phyloP scores from a whole-genome alignment of 2,329 filamentous ascomycete genomes.

The Arthrinium puccinioides region DNA sequence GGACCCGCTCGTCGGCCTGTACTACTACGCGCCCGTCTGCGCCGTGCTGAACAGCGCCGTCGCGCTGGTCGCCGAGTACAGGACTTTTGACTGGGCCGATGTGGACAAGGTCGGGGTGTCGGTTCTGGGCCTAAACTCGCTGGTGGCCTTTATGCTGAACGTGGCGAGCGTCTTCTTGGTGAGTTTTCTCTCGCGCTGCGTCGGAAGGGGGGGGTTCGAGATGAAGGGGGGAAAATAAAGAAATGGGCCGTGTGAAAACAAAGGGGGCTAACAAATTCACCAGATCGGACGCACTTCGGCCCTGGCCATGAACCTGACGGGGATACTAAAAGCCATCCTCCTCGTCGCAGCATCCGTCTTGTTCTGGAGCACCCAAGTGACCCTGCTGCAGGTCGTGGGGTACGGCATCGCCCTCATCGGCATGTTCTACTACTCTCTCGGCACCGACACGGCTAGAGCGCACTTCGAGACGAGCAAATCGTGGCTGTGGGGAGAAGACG shows the following conservation, averaged over 20 bases:
- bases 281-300: conserved; percentile 62
- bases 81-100: conserved; percentile 56
- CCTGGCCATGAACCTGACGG: conserved; percentile 62
- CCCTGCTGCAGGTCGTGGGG: conserved; percentile 56
- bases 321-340: conserved; percentile 65
- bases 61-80: conserved; percentile 60
- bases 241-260: background rate
- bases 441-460: conserved; percentile 1
- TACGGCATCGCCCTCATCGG: conserved; percentile 48
- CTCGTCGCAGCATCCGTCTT: conserved; percentile 59
- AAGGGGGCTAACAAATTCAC: background rate
- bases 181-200: conserved; percentile 23
- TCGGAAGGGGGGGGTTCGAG: background rate
- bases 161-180: conserved; percentile 78
- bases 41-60: conserved; percentile 71
- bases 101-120: conserved; percentile 56
- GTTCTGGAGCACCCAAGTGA: conserved; percentile 57
- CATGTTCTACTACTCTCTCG: conserved; percentile 22
- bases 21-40: conserved; percentile 83
- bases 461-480: conserved; percentile 1
- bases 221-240: background rate
- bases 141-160: conserved; percentile 72
- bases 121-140: conserved; percentile 63
- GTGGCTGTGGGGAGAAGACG: background rate
- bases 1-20: conserved; percentile 78